Conservation (phyloP, 352 stramenopile genomes). For the Phytophthora litchii region DNA sequence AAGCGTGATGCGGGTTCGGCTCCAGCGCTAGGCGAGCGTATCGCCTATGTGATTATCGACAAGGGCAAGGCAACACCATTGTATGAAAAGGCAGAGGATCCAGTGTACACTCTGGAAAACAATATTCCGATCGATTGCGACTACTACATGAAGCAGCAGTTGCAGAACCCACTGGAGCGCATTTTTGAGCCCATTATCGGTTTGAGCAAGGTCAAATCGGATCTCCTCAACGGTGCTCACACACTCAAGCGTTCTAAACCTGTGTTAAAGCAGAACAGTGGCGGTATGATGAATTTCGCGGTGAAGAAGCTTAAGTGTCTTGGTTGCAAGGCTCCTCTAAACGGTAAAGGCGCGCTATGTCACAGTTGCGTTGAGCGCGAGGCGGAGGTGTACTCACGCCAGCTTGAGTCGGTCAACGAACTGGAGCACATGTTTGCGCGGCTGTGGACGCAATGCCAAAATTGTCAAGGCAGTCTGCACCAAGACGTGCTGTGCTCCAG, state of each 20-base stretch:
- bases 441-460: slow-evolving; percentile 98
- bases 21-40: slow-evolving; percentile 97
- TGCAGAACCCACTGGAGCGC: slow-evolving; percentile 97
- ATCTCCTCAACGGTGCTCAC: slow-evolving; percentile 96
- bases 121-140: slow-evolving; percentile 99
- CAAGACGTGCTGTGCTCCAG: slow-evolving; percentile 96
- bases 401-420: slow-evolving; percentile 93
- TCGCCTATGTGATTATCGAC: slow-evolving; percentile 99
- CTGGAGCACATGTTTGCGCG: slow-evolving; percentile 94
- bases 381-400: slow-evolving; percentile 95
- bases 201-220: slow-evolving; percentile 90
- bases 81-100: slow-evolving; percentile 99
- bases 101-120: slow-evolving; percentile 99
- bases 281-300: slow-evolving; percentile 99
- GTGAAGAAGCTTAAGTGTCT: slow-evolving; percentile 98
- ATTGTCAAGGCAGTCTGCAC: slow-evolving; percentile 98
- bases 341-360: slow-evolving; percentile 92
- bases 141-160: slow-evolving; percentile 99
- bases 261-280: slow-evolving; percentile 94
- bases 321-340: slow-evolving; percentile 95
- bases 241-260: slow-evolving; percentile 98
- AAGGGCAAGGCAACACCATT: slow-evolving; percentile 95
- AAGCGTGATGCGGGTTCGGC: slow-evolving; percentile 97
- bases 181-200: slow-evolving; percentile 99
- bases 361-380: slow-evolving; percentile 94